Evolutionary conservation across 1,139 yeast species (phyloP).

Genomic region (Scheffersomyces illinoinensis): DNA sequence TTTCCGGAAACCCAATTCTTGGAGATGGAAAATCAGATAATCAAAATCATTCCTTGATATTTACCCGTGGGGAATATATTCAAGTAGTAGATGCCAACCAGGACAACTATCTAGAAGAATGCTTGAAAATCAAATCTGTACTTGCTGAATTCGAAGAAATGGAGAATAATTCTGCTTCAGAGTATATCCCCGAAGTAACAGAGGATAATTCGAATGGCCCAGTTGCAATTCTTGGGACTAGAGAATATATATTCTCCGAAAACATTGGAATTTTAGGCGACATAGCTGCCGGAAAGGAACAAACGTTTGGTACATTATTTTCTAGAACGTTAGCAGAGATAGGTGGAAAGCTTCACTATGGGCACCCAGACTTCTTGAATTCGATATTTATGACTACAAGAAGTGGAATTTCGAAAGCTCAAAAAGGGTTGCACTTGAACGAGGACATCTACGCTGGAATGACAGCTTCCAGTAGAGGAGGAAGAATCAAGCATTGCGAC

Average conservation of each 20-base stretch:
- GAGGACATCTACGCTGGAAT: constrained; percentile 94
- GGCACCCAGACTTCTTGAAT: constrained; percentile 88
- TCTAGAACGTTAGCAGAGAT: constrained; percentile 83
- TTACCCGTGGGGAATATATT: constrained; percentile 82
- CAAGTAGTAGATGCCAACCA: constrained; percentile 89
- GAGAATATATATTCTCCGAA: constrained; percentile 87
- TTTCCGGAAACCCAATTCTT: constrained; percentile 84
- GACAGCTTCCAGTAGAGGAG: constrained; percentile 79
- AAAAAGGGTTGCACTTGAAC: constrained; percentile 79
- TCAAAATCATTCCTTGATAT: constrained; percentile 76
- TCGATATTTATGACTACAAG: constrained; percentile 86
- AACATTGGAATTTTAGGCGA: constrained; percentile 86
- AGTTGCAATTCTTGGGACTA: constrained; percentile 84
- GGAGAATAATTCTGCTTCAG: constrained; percentile 31
- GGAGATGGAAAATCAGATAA: constrained; percentile 93
- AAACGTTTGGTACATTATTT: constrained; percentile 87
- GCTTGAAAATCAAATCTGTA: constrained; percentile 76
- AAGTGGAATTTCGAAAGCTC: constrained; percentile 91
- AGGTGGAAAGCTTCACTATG: constrained; percentile 88
- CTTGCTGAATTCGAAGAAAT: constrained; percentile 77
- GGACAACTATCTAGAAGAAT: constrained; percentile 84
- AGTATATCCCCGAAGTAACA: constrained; percentile 50
- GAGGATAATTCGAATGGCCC: constrained; percentile 37
- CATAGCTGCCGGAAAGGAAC: constrained; percentile 92
- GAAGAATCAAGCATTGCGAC: constrained; percentile 84